A percentile compares a stretch with the other conserved stretches of the same genome.
Evolutionary conservation across 345 rosid genomes (phyloP).

Genomic region (Aquilaria yunnanensis): DNA sequence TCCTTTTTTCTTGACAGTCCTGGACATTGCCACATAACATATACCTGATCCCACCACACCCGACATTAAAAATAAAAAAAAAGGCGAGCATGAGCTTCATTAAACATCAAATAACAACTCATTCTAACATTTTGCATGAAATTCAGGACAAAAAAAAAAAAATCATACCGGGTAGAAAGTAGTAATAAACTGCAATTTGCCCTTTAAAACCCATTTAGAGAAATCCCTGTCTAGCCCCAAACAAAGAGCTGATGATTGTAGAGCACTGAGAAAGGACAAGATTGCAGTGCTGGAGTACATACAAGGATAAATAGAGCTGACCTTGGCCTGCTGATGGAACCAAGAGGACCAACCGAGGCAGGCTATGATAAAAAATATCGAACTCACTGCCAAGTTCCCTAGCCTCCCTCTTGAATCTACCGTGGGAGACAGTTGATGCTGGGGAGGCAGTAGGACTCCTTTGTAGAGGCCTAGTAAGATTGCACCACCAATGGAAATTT

Average conservation of each 20-base stretch:
- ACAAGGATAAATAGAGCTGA: slow-evolving; percentile 40
- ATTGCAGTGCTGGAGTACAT: slow-evolving; percentile 59
- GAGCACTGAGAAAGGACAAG: slow-evolving; percentile 42
- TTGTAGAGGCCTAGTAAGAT: slow-evolving; percentile 42
- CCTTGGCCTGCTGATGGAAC: slow-evolving; percentile 48
- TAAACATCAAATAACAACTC: no score
- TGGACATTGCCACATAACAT: slow-evolving; percentile 79
- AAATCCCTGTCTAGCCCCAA: slow-evolving; percentile 26
- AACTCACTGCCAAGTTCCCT: slow-evolving; percentile 40
- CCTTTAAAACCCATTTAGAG: slow-evolving; percentile 39
- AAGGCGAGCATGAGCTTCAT: no score
- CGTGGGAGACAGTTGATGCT: slow-evolving; percentile 3
- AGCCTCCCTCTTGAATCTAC: slow-evolving; percentile 12
- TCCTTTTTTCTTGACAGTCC: slow-evolving; percentile 75
- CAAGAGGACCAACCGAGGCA: slow-evolving; percentile 33
- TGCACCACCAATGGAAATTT: slow-evolving; percentile 52
- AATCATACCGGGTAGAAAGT: slow-evolving; percentile 30
- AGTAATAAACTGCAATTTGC: slow-evolving; percentile 31
- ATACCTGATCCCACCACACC: slow-evolving; percentile 80
- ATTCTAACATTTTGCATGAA: no score
- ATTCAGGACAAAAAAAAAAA: no score
- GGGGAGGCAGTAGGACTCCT: slow-evolving; percentile 35
- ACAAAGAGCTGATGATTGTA: slow-evolving; percentile 43
- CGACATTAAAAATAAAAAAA: slow-evolving; percentile 13
- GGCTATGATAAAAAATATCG: slow-evolving; percentile 27